A percentile compares a stretch with the other conserved stretches of the same genome.
Evolutionary conservation across 495 filamentous ascomycete genomes (phyloP).

Genomic region (Neurospora pannonica): DNA sequence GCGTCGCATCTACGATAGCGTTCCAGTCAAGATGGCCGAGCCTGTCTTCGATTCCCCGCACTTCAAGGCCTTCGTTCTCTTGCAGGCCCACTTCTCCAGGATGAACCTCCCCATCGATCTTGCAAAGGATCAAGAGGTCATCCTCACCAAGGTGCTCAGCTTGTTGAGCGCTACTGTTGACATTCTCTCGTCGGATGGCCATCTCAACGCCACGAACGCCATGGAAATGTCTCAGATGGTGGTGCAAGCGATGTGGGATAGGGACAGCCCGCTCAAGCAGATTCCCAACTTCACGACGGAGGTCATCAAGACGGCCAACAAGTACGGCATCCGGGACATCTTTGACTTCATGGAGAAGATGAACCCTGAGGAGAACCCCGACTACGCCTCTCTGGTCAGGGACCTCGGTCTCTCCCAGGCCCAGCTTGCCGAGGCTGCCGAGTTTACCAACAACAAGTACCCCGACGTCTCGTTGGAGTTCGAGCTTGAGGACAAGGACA

Average conservation of each 20-base stretch:
- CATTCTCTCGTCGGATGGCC: constrained; percentile 90
- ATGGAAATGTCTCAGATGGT: constrained; percentile 99
- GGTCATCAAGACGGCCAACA: constrained; percentile 72
- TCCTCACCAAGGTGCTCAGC: constrained; percentile 76
- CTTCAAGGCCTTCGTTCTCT: constrained; percentile 93
- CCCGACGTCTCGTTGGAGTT: constrained; percentile 88
- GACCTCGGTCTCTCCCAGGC: constrained; percentile 67
- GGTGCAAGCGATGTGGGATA: constrained; percentile 98
- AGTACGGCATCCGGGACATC: constrained; percentile 76
- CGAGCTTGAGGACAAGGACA: constrained; percentile 71
- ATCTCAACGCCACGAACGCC: constrained; percentile 91
- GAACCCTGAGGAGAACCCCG: constrained; percentile 81
- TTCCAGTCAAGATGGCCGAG: constrained; percentile 89
- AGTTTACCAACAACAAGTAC: constrained; percentile 95
- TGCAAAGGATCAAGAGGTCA: constrained; percentile 90
- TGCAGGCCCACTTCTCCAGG: constrained; percentile 95
- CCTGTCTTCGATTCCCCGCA: constrained; percentile 84
- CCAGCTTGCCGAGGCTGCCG: constrained; percentile 79
- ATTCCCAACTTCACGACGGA: constrained; percentile 89
- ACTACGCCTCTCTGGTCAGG: constrained; percentile 67
- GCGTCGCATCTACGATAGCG: constrained; percentile 83
- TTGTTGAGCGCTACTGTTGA: constrained; percentile 88
- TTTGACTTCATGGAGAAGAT: constrained; percentile 98
- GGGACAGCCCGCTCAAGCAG: constrained; percentile 92
- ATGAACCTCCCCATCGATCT: constrained; percentile 94